phyloP scores from a whole-genome alignment of 441 rosid species.

The Brassica hybrid region DNA sequence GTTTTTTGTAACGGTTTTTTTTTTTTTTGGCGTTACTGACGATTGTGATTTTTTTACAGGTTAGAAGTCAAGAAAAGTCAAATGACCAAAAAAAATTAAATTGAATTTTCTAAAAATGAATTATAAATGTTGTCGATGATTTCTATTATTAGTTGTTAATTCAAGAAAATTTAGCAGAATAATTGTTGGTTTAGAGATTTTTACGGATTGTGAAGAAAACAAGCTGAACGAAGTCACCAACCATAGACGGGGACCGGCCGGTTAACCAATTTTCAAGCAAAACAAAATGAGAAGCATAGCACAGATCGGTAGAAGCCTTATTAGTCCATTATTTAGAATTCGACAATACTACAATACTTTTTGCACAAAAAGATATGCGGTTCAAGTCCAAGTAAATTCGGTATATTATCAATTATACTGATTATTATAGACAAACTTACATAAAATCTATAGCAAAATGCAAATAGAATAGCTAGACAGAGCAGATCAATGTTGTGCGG shows the following conservation, averaged over 20 bases:
- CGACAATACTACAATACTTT: no score
- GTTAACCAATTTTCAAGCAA: no score
- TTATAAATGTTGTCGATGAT: not conserved
- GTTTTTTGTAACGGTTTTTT: conserved; percentile 28
- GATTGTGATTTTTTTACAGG: not conserved
- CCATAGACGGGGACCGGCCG: not conserved
- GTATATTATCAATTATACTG: no score
- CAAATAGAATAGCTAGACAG: no score
- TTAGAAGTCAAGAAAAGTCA: conserved; percentile 27
- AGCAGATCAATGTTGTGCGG: no score
- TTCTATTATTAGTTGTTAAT: conserved; percentile 5
- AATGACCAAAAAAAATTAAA: not conserved
- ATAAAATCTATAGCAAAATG: no score
- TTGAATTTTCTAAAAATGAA: conserved; percentile 18
- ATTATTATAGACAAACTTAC: no score
- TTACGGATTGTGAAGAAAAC: conserved; percentile 19
- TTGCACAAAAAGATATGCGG: no score
- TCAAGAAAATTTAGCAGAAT: conserved; percentile 13
- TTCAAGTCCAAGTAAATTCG: no score
- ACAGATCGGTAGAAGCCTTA: not conserved
- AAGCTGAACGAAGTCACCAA: conserved; percentile 5
- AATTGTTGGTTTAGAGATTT: conserved; percentile 22
- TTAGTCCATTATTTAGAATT: no score
- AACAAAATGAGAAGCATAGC: no score
- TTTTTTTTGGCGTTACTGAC: conserved; percentile 29